Evolutionary conservation across 1,284 basidiomycete species (phyloP).

Genomic region (Sporisorium sorghi): DNA sequence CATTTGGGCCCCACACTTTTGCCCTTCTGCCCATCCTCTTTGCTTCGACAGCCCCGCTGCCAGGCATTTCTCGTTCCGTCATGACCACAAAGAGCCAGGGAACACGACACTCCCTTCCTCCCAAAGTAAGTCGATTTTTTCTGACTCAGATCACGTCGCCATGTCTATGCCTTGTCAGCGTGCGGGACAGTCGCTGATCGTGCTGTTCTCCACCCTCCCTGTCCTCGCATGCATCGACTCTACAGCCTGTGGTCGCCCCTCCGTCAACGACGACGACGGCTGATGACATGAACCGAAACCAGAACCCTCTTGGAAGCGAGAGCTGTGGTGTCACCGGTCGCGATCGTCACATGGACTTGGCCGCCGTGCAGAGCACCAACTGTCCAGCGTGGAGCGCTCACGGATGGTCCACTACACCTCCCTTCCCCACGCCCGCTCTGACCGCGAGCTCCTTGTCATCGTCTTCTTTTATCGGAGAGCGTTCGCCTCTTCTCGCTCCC

Average conservation of each 20-base stretch:
- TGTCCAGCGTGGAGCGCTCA: conserved; percentile 13
- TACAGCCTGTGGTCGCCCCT: conserved; percentile 25
- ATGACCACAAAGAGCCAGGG: conserved; percentile 39
- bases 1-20: conserved; percentile 11
- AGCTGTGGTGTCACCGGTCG: conserved; percentile 4
- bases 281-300: conserved; percentile 11
- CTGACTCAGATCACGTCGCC: background rate
- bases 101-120: conserved; percentile 43
- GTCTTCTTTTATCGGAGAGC: conserved; percentile 28
- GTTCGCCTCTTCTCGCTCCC: conserved; percentile 18
- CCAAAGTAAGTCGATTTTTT: conserved; percentile 31
- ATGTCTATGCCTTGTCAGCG: background rate
- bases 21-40: background rate
- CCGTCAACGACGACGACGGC: conserved; percentile 7
- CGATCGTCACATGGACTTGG: conserved; percentile 19
- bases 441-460: conserved; percentile 39
- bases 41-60: conserved; percentile 14
- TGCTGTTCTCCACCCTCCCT: background rate
- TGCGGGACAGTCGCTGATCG: background rate
- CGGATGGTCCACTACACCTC: conserved; percentile 29
- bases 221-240: too few relatives aligned
- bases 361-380: background rate
- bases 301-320: conserved; percentile 12
- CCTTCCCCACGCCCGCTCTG: conserved; percentile 29
- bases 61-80: conserved; percentile 7